phyloP scores from a whole-genome alignment of 2,329 filamentous ascomycete species.

The Tolypocladium cylindrosporum region DNA sequence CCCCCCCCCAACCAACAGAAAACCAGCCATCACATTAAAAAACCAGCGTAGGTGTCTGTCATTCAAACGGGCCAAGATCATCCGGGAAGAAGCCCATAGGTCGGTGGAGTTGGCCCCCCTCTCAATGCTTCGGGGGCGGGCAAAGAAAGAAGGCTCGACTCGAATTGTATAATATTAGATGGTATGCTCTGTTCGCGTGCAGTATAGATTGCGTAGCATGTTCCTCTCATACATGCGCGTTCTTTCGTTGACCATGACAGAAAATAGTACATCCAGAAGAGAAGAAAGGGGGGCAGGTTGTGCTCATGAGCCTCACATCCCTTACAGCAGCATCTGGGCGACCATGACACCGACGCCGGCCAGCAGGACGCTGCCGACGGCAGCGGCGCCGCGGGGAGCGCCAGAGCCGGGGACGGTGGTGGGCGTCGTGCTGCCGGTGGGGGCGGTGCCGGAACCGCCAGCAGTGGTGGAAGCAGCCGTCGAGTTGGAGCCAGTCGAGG shows the following conservation, averaged over 20 bases:
- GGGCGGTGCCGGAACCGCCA: slow-evolving; percentile 2
- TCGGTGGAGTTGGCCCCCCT: not conserved
- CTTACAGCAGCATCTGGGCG: slow-evolving; percentile 21
- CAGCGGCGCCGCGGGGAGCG: slow-evolving; percentile 13
- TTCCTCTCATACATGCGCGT: slow-evolving; percentile 12
- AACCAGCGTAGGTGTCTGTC: not conserved
- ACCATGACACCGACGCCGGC: slow-evolving; percentile 17
- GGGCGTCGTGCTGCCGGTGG: slow-evolving; percentile 5
- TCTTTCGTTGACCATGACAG: slow-evolving; percentile 9
- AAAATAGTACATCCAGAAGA: slow-evolving; percentile 15
- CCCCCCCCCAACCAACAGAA: not conserved
- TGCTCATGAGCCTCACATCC: not conserved
- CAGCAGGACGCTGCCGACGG: slow-evolving; percentile 14
- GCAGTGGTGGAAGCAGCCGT: slow-evolving; percentile 4
- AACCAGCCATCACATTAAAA: not conserved
- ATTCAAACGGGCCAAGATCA: not conserved
- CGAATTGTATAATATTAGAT: slow-evolving; percentile 20
- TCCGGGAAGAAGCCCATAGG: not conserved
- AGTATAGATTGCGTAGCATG: slow-evolving; percentile 1
- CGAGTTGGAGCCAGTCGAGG: slow-evolving; percentile 6
- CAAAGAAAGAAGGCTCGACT: slow-evolving; percentile 11
- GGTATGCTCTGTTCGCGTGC: slow-evolving; percentile 15
- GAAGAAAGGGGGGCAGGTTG: slow-evolving; percentile 1
- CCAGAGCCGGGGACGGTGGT: slow-evolving; percentile 13
- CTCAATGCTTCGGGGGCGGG: not conserved